Evolutionary conservation across 352 stramenopile species (phyloP).

Genomic region (Globisporangium polare): DNA sequence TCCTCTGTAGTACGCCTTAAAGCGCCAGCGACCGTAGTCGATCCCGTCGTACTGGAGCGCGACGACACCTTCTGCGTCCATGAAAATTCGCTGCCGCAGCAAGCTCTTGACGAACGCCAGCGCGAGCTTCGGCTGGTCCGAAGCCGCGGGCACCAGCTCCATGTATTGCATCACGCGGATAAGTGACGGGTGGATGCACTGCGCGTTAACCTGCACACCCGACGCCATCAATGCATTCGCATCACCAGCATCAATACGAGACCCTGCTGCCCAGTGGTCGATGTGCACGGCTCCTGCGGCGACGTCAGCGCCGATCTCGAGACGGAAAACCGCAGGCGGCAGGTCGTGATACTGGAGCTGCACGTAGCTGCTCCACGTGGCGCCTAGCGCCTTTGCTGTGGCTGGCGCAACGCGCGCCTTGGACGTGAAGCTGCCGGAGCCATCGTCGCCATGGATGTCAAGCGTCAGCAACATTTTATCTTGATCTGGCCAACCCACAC

Average conservation of each 20-base stretch:
- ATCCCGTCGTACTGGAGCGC: slow-evolving; percentile 44
- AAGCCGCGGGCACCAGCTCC: slow-evolving; percentile 30
- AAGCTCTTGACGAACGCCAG: slow-evolving; percentile 51
- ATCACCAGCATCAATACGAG: not conserved
- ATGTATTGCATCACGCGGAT: slow-evolving; percentile 51
- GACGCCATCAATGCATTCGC: not conserved
- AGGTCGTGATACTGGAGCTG: slow-evolving; percentile 13
- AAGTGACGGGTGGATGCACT: slow-evolving; percentile 21
- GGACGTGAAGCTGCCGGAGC: slow-evolving; percentile 19
- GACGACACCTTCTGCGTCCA: slow-evolving; percentile 23
- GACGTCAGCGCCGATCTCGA: slow-evolving; percentile 27
- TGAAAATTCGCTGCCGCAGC: slow-evolving; percentile 39
- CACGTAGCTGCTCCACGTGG: slow-evolving; percentile 28
- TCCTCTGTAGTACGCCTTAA: slow-evolving; percentile 41
- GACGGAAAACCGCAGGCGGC: slow-evolving; percentile 30
- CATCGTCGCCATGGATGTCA: slow-evolving; percentile 9
- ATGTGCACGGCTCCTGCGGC: slow-evolving; percentile 22
- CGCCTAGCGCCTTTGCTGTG: slow-evolving; percentile 20
- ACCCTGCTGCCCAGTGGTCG: slow-evolving; percentile 39
- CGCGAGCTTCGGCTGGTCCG: slow-evolving; percentile 37
- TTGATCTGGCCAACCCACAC: not conserved
- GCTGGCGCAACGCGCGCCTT: slow-evolving; percentile 24
- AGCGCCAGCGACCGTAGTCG: slow-evolving; percentile 59
- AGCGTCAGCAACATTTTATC: slow-evolving; percentile 24
- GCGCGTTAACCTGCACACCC: slow-evolving; percentile 13